These are phyloP conservation scores for Spathaspora passalidarum DNA, from an alignment of 805 yeast species.

Conservation along the genomic window DNA sequence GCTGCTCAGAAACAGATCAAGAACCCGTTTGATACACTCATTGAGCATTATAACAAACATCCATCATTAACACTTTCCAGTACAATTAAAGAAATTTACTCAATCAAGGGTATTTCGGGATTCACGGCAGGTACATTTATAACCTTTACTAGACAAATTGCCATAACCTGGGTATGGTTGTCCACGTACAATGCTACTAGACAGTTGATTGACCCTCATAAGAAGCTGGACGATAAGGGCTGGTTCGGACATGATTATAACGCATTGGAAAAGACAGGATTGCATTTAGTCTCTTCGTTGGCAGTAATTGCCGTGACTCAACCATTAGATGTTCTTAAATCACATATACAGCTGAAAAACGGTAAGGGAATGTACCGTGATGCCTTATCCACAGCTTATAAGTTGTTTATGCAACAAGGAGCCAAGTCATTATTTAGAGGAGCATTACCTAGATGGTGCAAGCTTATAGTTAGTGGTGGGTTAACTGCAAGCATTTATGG, in stretches of 20 bases:
- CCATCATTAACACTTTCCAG: slow-evolving; percentile 55
- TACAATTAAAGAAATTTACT: slow-evolving; percentile 64
- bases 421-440: slow-evolving; percentile 34
- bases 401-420: slow-evolving; percentile 30
- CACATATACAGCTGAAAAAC: slow-evolving; percentile 79
- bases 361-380: slow-evolving; percentile 58
- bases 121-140: slow-evolving; percentile 80
- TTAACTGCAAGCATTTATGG: slow-evolving; percentile 38
- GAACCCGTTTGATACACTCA: slow-evolving; percentile 19
- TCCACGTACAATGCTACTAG: slow-evolving; percentile 77
- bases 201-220: slow-evolving; percentile 60
- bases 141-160: slow-evolving; percentile 77
- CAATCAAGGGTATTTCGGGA: slow-evolving; percentile 69
- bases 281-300: slow-evolving; percentile 55
- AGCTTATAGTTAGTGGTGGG: slow-evolving; percentile 40
- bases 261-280: slow-evolving; percentile 46
- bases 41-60: slow-evolving; percentile 39
- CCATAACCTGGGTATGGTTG: slow-evolving; percentile 78
- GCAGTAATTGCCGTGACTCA: slow-evolving; percentile 80
- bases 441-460: slow-evolving; percentile 37
- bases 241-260: slow-evolving; percentile 47
- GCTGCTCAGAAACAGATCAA: neutral
- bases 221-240: slow-evolving; percentile 26
- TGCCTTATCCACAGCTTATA: slow-evolving; percentile 48
- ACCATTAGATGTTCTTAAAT: slow-evolving; percentile 84